phyloP scores from a whole-genome alignment of 2,329 filamentous ascomycete species.

The Penicillium hordei region DNA sequence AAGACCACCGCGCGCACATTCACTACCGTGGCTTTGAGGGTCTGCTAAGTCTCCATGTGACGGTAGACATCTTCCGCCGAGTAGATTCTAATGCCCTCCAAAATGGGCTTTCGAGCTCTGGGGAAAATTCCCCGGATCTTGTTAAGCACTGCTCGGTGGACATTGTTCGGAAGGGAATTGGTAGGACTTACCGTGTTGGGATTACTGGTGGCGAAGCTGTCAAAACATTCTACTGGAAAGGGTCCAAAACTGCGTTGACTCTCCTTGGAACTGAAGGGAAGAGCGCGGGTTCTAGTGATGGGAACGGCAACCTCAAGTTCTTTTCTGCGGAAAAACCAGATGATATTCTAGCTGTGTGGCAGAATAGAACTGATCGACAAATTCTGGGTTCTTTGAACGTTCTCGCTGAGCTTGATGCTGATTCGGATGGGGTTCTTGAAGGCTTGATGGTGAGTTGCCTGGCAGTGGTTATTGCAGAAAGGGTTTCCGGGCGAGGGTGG shows the following conservation, averaged over 20 bases:
- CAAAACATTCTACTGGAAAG: constrained; percentile 7
- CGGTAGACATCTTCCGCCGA: not conserved
- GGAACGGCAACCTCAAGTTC: constrained; percentile 12
- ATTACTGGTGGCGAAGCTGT: not conserved
- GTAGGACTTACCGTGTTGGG: constrained; percentile 1
- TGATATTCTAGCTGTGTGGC: constrained; percentile 14
- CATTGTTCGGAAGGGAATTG: not conserved
- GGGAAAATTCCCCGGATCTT: not conserved
- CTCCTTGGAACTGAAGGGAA: not conserved
- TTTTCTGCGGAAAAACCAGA: constrained; percentile 6
- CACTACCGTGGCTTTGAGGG: constrained; percentile 9
- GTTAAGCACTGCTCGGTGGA: not conserved
- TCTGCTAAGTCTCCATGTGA: not conserved
- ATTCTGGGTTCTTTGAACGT: constrained; percentile 11
- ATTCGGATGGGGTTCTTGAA: constrained; percentile 9
- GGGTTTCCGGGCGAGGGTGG: constrained; percentile 10
- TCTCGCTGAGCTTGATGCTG: constrained; percentile 7
- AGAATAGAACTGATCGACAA: constrained; percentile 7
- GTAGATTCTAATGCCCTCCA: not conserved
- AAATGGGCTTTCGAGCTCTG: not conserved
- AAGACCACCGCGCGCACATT: constrained; percentile 4
- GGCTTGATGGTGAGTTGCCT: constrained; percentile 13
- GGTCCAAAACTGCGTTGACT: constrained; percentile 1
- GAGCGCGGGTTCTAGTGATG: not conserved
- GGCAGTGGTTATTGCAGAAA: constrained; percentile 12